Conservation (phyloP, 2,329 filamentous ascomycete genomes). For the Cladosporium sp. region DNA sequence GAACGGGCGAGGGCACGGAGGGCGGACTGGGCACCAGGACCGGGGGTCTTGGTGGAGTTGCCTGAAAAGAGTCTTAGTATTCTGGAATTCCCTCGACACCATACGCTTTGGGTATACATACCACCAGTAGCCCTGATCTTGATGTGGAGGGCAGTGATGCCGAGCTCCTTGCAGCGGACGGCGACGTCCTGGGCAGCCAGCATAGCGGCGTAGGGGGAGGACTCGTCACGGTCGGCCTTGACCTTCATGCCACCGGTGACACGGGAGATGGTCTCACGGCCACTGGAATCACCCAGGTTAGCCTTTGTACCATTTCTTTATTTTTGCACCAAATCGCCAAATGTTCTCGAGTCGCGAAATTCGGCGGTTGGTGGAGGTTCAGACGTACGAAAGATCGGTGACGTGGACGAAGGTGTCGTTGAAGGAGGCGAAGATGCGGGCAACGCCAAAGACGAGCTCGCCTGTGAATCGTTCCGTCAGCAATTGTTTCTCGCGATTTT, state of each 20-base stretch:
- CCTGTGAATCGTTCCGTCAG: constrained; percentile 46
- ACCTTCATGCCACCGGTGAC: constrained; percentile 99
- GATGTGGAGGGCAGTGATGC: constrained; percentile 96
- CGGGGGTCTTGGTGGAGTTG: constrained; percentile 99
- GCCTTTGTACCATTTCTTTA: constrained; percentile 41
- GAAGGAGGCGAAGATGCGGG: constrained; percentile 88
- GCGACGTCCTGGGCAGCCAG: constrained; percentile 95
- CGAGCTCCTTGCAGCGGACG: constrained; percentile 77
- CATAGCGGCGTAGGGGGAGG: constrained; percentile 99
- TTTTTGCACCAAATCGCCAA: constrained; percentile 11
- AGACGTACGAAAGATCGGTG: constrained; percentile 73
- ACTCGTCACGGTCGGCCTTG: constrained; percentile 99
- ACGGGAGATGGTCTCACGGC: constrained; percentile 99
- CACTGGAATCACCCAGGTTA: constrained; percentile 73
- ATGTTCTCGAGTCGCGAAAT: constrained; percentile 11
- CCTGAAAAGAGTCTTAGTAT: constrained; percentile 42
- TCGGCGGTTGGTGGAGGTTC: constrained; percentile 10
- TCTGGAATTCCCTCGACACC: neutral
- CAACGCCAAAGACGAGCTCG: constrained; percentile 96
- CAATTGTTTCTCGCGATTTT: constrained; percentile 14
- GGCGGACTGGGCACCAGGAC: constrained; percentile 96
- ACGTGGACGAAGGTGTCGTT: constrained; percentile 74
- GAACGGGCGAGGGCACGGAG: constrained; percentile 98
- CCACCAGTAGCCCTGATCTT: constrained; percentile 99
- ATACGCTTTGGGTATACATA: constrained; percentile 41